Evolutionary conservation across 2,329 filamentous ascomycete genomes (phyloP).

Genomic region (Tolypocladium endophyticum): DNA sequence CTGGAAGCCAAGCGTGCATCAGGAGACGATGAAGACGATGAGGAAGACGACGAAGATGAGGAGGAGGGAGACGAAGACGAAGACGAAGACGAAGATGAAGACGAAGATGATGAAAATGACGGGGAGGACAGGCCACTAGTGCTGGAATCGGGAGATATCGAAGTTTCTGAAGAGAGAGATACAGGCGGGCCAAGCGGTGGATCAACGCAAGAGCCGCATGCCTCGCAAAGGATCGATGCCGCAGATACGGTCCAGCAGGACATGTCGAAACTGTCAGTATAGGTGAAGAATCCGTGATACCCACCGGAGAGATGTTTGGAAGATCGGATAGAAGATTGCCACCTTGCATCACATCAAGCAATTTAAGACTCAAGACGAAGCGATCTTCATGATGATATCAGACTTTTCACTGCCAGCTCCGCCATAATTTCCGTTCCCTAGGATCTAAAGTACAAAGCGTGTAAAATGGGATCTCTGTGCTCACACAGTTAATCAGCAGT

Average conservation of each 20-base stretch:
- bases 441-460: constrained; percentile 30
- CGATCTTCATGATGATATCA: constrained; percentile 11
- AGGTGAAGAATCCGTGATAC: constrained; percentile 12
- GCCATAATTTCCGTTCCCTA: constrained; percentile 15
- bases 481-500: constrained; percentile 18
- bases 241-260: constrained; percentile 12
- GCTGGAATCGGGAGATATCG: background rate
- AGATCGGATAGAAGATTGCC: background rate
- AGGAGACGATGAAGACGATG: constrained; percentile 14
- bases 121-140: constrained; percentile 2
- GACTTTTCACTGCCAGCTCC: constrained; percentile 11
- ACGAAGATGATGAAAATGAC: constrained; percentile 3
- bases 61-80: constrained; percentile 15
- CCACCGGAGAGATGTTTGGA: background rate
- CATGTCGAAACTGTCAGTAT: constrained; percentile 18
- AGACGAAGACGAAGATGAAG: constrained; percentile 8
- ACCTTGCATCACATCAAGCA: background rate
- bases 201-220: background rate
- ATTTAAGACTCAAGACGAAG: constrained; percentile 3
- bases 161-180: background rate
- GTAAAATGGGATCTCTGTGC: constrained; percentile 18
- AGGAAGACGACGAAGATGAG: constrained; percentile 18
- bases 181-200: background rate
- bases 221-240: background rate
- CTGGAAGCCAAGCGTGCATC: constrained; percentile 21